Percentiles rank a stretch among this genome's conserved stretches.
phyloP scores from a whole-genome alignment of 257 asterid genomes.

The Solanum piurae region DNA sequence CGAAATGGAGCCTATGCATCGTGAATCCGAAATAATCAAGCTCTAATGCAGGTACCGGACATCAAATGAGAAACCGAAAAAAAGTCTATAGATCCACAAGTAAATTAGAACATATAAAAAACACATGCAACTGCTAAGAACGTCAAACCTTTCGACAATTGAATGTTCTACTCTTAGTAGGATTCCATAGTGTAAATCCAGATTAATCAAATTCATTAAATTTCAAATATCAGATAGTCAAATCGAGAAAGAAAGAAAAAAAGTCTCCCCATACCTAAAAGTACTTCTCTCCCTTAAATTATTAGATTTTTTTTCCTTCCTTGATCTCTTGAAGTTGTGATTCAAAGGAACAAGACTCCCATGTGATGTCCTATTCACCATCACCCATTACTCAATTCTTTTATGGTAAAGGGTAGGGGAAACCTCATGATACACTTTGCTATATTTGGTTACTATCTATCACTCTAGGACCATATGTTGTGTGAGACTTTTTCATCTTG shows the following conservation, averaged over 20 bases:
- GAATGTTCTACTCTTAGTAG: neutral
- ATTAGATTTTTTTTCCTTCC: neutral
- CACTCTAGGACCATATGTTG: neutral
- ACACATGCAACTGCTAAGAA: neutral
- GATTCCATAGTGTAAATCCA: neutral
- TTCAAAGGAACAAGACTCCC: slow-evolving; percentile 23
- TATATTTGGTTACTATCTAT: slow-evolving; percentile 2
- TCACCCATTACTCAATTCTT: slow-evolving; percentile 17
- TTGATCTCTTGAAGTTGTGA: neutral
- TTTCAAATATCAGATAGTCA: neutral
- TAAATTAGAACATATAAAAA: neutral
- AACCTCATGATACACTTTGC: slow-evolving; percentile 14
- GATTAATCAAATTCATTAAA: neutral
- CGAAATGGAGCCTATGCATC: no score
- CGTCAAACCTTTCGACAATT: neutral
- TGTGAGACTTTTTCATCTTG: neutral
- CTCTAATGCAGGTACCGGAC: fast-evolving
- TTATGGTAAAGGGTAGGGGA: slow-evolving; percentile 24
- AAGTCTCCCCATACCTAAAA: neutral
- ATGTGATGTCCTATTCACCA: slow-evolving; percentile 27
- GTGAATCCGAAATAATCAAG: no score
- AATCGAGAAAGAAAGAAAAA: neutral
- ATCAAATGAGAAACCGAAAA: no score
- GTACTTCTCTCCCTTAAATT: slow-evolving; percentile 13
- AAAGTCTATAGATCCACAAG: neutral